Base-by-base conservation (phyloP, 805 yeast species). In the Myxozyma monticola region DNA sequence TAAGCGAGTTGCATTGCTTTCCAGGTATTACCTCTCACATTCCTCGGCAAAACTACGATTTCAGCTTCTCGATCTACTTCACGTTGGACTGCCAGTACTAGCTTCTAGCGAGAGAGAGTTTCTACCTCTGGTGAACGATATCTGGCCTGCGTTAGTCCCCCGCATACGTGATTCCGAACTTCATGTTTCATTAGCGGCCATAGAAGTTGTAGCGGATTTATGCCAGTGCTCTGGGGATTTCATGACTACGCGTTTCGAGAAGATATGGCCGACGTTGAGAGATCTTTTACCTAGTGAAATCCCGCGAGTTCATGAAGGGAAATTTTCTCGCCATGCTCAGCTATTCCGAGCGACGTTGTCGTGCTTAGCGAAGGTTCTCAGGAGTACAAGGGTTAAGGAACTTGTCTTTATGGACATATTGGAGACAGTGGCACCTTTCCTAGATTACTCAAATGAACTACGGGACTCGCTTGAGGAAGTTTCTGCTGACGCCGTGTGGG, bases 21-120 rank as follows among this genome's bases (percentile, higher is more conserved):
- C 91, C 5, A 85, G 86, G 46, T 71, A 87, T 50, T 72, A 79
- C 25, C 68, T 88, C 31, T 80, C 87, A 1, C 93, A 86, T 60
- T 77, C 79, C 1, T 83, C 95, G 0, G 65, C 75, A 1, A 67
- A 74, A 2, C 65, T 91, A 26, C 76, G 79, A 37, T 63, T 76
- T 2, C 83, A 80, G 51, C 75, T 88, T 4, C 64, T 90, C 46
- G 71, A 67, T 28, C 73, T 86, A 1, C 63, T 77, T 17, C 59
- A 65, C 4, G 65, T 69, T 15, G 66, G 75, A 0, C 51, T 80
- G 2, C 84, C 85, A 0, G 62, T 83, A 22, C 65, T 85, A 20
- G 77, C 86, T 0, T 73, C 85, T 0, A 71, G 75, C 36, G 62
- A 65, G 14, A 65, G 69, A 9, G 70, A 70, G 43, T 68, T 79